phyloP scores from a whole-genome alignment of 2,329 filamentous ascomycete species.

The Fusarium solani-melongenae region DNA sequence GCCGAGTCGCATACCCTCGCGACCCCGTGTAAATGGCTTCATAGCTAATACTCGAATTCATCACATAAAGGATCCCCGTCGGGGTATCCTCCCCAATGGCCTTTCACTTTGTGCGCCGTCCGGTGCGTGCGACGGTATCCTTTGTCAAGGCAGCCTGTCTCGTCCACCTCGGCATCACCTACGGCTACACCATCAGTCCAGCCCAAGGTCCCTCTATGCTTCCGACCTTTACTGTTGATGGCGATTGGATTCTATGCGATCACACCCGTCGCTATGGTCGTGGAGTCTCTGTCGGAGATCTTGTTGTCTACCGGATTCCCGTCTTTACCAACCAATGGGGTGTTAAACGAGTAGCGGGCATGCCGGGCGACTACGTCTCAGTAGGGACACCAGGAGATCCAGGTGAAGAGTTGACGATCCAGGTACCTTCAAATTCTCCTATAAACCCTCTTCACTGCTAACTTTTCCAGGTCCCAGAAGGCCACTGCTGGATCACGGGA shows the following conservation, averaged over 20 bases:
- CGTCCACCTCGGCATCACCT: slow-evolving; percentile 60
- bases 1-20: slow-evolving; percentile 1
- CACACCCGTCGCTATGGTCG: slow-evolving; percentile 77
- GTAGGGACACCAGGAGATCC: slow-evolving; percentile 68
- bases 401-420: slow-evolving; percentile 67
- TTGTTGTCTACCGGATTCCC: slow-evolving; percentile 84
- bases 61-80: neutral
- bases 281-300: slow-evolving; percentile 77
- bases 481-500: slow-evolving; percentile 91
- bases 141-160: slow-evolving; percentile 55
- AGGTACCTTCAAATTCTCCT: slow-evolving; percentile 58
- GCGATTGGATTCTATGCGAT: slow-evolving; percentile 76
- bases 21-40: slow-evolving; percentile 16
- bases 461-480: slow-evolving; percentile 78
- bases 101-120: slow-evolving; percentile 53
- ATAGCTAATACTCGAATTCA: neutral
- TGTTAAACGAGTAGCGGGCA: slow-evolving; percentile 82
- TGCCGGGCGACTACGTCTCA: slow-evolving; percentile 81
- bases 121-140: slow-evolving; percentile 50
- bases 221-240: slow-evolving; percentile 77
- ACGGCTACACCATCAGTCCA: slow-evolving; percentile 69
- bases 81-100: slow-evolving; percentile 32
- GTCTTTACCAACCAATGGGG: slow-evolving; percentile 68
- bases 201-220: slow-evolving; percentile 87
- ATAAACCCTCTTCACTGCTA: neutral